Conservation (phyloP, 106 monocot species). For the Allium fistulosum region DNA sequence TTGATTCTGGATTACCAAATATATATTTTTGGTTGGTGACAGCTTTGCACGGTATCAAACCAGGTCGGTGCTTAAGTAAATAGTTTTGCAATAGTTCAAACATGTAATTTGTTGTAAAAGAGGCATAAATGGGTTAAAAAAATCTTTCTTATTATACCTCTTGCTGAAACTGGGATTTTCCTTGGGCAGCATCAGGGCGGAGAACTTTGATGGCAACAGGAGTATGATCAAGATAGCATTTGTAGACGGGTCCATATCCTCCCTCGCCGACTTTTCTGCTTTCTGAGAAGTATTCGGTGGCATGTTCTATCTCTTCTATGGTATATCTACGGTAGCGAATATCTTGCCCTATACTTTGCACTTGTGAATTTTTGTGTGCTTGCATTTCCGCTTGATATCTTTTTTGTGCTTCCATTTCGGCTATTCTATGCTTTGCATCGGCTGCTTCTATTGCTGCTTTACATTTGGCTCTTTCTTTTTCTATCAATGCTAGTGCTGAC, state of each 20-base stretch:
- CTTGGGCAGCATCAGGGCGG: constrained; percentile 33
- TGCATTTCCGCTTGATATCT: constrained; percentile 3
- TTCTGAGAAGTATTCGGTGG: constrained; percentile 3
- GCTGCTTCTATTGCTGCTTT: constrained; percentile 17
- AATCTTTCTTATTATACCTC: constrained; percentile 8
- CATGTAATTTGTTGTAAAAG: too few species aligned
- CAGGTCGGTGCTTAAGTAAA: too few species aligned
- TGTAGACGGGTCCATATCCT: constrained; percentile 26
- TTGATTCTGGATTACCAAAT: too few species aligned
- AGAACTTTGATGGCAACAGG: constrained; percentile 28
- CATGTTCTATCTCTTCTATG: constrained; percentile 24
- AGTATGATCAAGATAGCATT: constrained; percentile 24
- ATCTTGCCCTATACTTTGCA: not conserved
- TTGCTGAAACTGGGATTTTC: constrained; percentile 27
- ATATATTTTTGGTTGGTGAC: too few species aligned
- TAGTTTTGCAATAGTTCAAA: too few species aligned
- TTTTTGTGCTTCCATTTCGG: constrained; percentile 24
- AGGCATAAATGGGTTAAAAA: too few species aligned
- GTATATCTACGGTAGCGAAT: constrained; percentile 19
- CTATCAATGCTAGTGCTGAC: constrained; percentile 9
- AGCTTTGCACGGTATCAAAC: too few species aligned
- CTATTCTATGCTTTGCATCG: constrained; percentile 19
- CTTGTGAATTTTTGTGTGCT: constrained; percentile 2
- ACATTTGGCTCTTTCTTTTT: constrained; percentile 18
- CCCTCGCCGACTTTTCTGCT: constrained; percentile 21